These are phyloP conservation scores for Aspergillus indologenus DNA, from an alignment of 495 filamentous ascomycete species.

Conservation along the genomic window DNA sequence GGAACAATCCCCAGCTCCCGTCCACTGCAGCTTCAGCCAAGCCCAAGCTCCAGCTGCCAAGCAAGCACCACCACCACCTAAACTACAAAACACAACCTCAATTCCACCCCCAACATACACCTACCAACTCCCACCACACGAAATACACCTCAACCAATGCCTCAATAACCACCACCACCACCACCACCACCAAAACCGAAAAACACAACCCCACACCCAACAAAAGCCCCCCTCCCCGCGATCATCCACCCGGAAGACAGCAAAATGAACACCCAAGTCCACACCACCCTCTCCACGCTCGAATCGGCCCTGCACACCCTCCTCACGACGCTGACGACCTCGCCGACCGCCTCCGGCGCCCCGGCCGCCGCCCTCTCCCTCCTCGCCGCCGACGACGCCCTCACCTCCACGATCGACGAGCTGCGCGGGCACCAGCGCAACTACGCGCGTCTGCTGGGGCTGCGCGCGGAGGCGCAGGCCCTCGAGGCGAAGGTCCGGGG, in stretches of 20 bases:
- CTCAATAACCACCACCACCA: no score
- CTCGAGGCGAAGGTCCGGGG: conserved; percentile 41
- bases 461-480: conserved; percentile 37
- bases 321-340: conserved; percentile 39
- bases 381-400: conserved; percentile 41
- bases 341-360: conserved; percentile 41
- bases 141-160: no score
- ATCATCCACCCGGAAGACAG: neutral
- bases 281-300: conserved; percentile 36
- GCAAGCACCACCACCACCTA: no score
- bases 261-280: conserved; percentile 38
- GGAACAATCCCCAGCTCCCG: no score
- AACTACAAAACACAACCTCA: no score
- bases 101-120: neutral
- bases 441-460: conserved; percentile 36
- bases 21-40: no score
- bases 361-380: conserved; percentile 39
- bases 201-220: neutral
- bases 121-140: neutral
- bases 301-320: conserved; percentile 44
- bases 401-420: conserved; percentile 38
- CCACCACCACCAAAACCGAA: neutral
- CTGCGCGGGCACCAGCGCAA: conserved; percentile 45
- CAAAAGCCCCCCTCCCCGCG: no score
- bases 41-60: no score